Evolutionary conservation across 2,329 filamentous ascomycete species (phyloP).

Genomic region (Passalora sequoiae): DNA sequence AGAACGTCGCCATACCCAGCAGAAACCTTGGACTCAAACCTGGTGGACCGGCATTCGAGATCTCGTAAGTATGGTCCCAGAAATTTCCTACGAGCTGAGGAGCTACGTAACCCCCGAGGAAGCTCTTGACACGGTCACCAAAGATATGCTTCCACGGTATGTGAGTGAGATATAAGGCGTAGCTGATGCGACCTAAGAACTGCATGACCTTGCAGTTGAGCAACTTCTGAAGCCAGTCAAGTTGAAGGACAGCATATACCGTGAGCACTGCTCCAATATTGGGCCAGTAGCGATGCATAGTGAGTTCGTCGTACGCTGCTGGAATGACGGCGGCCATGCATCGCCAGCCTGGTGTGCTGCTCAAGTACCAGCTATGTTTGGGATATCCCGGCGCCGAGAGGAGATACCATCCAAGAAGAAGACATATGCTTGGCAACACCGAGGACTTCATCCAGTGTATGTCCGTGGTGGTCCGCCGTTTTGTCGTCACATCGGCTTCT

Average conservation of each 20-base stretch:
- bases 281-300: constrained; percentile 51
- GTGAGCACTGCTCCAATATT: constrained; percentile 50
- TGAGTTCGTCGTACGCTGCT: constrained; percentile 11
- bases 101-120: constrained; percentile 37
- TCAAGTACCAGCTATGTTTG: constrained; percentile 46
- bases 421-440: too few relatives aligned
- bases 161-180: constrained; percentile 58
- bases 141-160: constrained; percentile 51
- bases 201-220: constrained; percentile 49
- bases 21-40: constrained; percentile 56
- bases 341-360: constrained; percentile 54
- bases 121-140: constrained; percentile 52
- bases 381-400: constrained; percentile 5
- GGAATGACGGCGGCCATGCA: constrained; percentile 44
- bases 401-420: constrained; percentile 12
- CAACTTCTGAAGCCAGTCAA: constrained; percentile 42
- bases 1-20: constrained; percentile 50
- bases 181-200: constrained; percentile 58
- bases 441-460: too few relatives aligned
- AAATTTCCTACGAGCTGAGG: too few relatives aligned
- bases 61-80: too few relatives aligned
- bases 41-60: constrained; percentile 51
- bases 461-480: too few relatives aligned
- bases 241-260: constrained; percentile 47
- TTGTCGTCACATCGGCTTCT: too few relatives aligned